phyloP scores from a whole-genome alignment of 768 basidiomycete genomes.

The Tylopilus felleus region DNA sequence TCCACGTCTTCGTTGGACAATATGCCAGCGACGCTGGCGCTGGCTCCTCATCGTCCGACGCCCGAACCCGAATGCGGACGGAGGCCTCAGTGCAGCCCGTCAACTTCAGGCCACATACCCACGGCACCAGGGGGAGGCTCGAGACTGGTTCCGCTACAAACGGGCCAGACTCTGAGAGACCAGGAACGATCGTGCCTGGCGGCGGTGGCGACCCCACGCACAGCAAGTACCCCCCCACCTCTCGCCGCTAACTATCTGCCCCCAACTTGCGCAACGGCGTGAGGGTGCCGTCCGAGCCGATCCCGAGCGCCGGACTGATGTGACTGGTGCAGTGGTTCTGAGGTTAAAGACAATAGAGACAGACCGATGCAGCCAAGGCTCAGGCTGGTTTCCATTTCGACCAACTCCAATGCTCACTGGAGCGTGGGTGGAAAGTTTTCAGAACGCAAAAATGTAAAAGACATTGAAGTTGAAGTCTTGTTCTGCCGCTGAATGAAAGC shows the following conservation, averaged over 20 bases:
- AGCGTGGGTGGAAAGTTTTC: too few species aligned
- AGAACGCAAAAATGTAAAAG: too few species aligned
- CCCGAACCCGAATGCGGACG: background rate
- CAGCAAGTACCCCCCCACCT: conserved; percentile 27
- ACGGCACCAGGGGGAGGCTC: background rate
- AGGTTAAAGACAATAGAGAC: too few species aligned
- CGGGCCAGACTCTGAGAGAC: background rate
- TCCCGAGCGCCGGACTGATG: conserved; percentile 1
- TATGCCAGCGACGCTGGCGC: background rate
- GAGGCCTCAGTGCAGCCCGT: background rate
- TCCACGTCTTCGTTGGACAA: too few species aligned
- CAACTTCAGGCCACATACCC: background rate
- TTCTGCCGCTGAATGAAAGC: too few species aligned
- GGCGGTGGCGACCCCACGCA: conserved; percentile 19
- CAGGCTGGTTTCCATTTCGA: too few species aligned
- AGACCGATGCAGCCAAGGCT: too few species aligned
- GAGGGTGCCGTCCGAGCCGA: conserved; percentile 11
- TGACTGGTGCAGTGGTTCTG: too few species aligned
- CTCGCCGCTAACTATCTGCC: conserved; percentile 27
- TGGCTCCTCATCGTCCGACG: background rate
- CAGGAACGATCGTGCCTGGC: background rate
- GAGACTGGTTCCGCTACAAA: background rate
- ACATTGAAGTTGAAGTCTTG: too few species aligned
- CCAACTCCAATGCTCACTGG: too few species aligned
- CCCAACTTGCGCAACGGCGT: conserved; percentile 12